Evolutionary conservation across 495 filamentous ascomycete species (phyloP).

Genomic region (Penicillium dipodomyicola): DNA sequence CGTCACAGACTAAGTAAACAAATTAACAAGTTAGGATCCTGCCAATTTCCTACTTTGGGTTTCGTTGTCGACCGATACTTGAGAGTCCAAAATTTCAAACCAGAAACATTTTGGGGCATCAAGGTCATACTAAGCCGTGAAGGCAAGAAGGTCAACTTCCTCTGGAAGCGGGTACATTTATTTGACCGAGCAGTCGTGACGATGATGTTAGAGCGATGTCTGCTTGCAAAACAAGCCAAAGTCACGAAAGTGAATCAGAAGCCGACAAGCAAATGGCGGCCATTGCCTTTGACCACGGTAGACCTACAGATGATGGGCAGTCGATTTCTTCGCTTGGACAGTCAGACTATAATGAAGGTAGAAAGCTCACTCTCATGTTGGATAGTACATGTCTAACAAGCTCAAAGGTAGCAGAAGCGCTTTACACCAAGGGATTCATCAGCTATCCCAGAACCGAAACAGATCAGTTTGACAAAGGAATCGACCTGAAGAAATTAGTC

Average conservation of each 20-base stretch:
- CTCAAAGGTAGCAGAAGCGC: slow-evolving; percentile 66
- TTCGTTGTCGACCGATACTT: slow-evolving; percentile 97
- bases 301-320: slow-evolving; percentile 97
- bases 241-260: slow-evolving; percentile 83
- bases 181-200: slow-evolving; percentile 84
- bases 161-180: slow-evolving; percentile 76
- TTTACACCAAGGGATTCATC: slow-evolving; percentile 94
- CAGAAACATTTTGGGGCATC: slow-evolving; percentile 90
- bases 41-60: slow-evolving; percentile 94
- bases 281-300: slow-evolving; percentile 91
- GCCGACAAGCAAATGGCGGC: slow-evolving; percentile 91
- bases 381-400: slow-evolving; percentile 6
- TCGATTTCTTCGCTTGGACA: slow-evolving; percentile 77
- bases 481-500: slow-evolving; percentile 76
- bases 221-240: slow-evolving; percentile 70
- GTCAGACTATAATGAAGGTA: slow-evolving; percentile 80
- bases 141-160: slow-evolving; percentile 76
- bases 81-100: slow-evolving; percentile 85
- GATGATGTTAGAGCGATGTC: slow-evolving; percentile 81
- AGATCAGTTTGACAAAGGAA: slow-evolving; percentile 89
- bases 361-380: no score
- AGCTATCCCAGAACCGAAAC: slow-evolving; percentile 97
- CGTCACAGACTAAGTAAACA: neutral
- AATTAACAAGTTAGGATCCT: slow-evolving; percentile 65
- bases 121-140: slow-evolving; percentile 77